Base-by-base conservation (phyloP, 805 yeast genomes). In the Saccharomyces jurei region DNA sequence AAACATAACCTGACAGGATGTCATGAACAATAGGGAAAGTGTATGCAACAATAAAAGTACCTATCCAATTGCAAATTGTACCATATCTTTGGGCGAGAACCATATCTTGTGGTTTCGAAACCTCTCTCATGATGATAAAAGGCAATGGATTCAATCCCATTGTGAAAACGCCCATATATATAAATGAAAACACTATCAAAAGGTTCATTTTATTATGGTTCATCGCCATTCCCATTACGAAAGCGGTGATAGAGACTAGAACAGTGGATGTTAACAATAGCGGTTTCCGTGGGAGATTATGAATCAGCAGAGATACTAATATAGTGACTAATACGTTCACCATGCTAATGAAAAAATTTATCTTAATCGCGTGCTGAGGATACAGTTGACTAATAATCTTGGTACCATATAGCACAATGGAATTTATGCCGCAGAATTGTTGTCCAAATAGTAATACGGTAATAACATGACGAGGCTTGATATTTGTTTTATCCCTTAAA, bases 91-190 rank as follows among this genome's bases (percentile, higher is more conserved):
- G 97, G 0, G 96, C 96, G 49, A 82, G 75, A 5, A 89, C 89
- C 58, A 83, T 84, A 1, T 90, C 91, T 57, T 82, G 81, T 27
- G 79, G 72, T 59, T 89, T 95, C 0, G 94, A 84, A 13, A 90
- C 83, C 67, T 91, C 97, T 6, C 92, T 80, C 11, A 90, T 83
- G 49, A 89, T 70, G 58, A 89, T 72, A 72, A 90, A 90, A 44
- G 97, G 97, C 54, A 90, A 88, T 8, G 97, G 97, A 0, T 97
- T 97, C 57, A 88, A 70, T 0, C 97, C 97, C 49, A 85, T 74
- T 0, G 96, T 96, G 73, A 89, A 90, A 36, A 87, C 79, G 1
- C 86, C 81, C 47, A 90, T 89, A 67, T 88, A 89, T 2, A 78
- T 65, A 54, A 87, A 78, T 0, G 89, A 84, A 17, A 89, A 83